A percentile compares a stretch with the other conserved stretches of the same genome.
These are phyloP conservation scores for Castanea crenata DNA, from an alignment of 306 rosid genomes.

Conservation along the genomic window DNA sequence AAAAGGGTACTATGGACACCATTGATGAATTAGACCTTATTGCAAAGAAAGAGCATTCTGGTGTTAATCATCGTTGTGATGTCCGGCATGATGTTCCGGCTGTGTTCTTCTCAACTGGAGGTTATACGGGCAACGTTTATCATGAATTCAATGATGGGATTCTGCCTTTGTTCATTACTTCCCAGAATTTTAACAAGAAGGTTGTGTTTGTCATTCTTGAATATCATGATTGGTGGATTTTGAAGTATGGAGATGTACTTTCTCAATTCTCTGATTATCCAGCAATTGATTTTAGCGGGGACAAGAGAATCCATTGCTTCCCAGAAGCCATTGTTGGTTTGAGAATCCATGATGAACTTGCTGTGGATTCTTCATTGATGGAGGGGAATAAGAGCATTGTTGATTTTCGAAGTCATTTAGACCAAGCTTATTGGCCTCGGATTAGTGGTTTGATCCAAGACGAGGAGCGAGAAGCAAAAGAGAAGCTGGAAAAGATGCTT, in stretches of 20 bases:
- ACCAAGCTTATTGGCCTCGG: constrained; percentile 76
- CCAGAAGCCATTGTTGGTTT: constrained; percentile 80
- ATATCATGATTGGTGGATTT: constrained; percentile 88
- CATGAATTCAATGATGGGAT: constrained; percentile 97
- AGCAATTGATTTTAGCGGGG: constrained; percentile 51
- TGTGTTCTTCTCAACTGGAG: constrained; percentile 91
- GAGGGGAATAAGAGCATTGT: constrained; percentile 51
- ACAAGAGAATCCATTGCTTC: constrained; percentile 79
- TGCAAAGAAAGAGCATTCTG: constrained; percentile 40
- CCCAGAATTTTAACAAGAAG: constrained; percentile 72
- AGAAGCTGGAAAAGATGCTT: constrained; percentile 14
- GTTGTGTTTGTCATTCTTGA: constrained; percentile 89
- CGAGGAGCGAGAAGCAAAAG: constrained; percentile 46
- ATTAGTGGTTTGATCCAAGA: constrained; percentile 49
- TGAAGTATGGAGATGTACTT: constrained; percentile 74
- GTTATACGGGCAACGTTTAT: constrained; percentile 90
- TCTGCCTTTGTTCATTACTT: constrained; percentile 78
- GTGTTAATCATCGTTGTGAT: constrained; percentile 42
- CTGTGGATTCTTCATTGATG: constrained; percentile 68
- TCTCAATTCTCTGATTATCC: constrained; percentile 72
- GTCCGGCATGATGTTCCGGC: constrained; percentile 83
- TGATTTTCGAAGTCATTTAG: constrained; percentile 68
- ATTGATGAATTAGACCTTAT: constrained; percentile 67
- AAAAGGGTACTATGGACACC: constrained; percentile 68
- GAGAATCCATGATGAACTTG: constrained; percentile 76